Evolutionary conservation across 805 yeast genomes (phyloP).

Genomic region (Debaryomyces tyrocola): DNA sequence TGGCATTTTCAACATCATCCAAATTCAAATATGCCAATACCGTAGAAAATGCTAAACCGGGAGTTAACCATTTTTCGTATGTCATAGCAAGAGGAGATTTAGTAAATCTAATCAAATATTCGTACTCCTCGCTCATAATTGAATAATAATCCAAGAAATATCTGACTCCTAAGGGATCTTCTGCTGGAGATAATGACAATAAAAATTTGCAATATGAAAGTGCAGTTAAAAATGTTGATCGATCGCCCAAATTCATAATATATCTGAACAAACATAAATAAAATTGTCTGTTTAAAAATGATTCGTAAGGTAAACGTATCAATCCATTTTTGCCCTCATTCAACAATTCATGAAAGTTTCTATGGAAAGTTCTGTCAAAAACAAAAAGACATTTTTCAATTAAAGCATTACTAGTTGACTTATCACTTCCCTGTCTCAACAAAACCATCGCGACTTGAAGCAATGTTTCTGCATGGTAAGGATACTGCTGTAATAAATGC

Average conservation of each 20-base stretch:
- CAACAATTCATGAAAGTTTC: slow-evolving; percentile 48
- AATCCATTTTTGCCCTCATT: slow-evolving; percentile 52
- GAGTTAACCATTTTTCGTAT: slow-evolving; percentile 68
- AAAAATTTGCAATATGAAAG: slow-evolving; percentile 70
- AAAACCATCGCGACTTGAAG: slow-evolving; percentile 75
- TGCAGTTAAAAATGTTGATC: slow-evolving; percentile 78
- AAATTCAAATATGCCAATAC: slow-evolving; percentile 60
- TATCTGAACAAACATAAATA: slow-evolving; percentile 73
- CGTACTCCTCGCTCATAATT: slow-evolving; percentile 60
- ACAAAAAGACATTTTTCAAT: slow-evolving; percentile 77
- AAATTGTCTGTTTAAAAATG: slow-evolving; percentile 73
- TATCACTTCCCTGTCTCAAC: slow-evolving; percentile 71
- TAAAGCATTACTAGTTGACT: slow-evolving; percentile 67
- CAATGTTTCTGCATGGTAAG: slow-evolving; percentile 78
- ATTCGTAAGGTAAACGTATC: slow-evolving; percentile 73
- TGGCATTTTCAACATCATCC: slow-evolving; percentile 46
- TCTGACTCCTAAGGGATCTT: slow-evolving; percentile 83
- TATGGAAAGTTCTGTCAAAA: slow-evolving; percentile 71
- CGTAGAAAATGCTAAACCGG: slow-evolving; percentile 66
- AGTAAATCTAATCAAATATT: slow-evolving; percentile 58
- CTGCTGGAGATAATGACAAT: slow-evolving; percentile 67
- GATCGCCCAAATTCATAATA: slow-evolving; percentile 66
- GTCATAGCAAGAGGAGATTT: slow-evolving; percentile 56
- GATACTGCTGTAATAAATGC: slow-evolving; percentile 54
- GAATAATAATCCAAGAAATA: slow-evolving; percentile 82